Percentiles rank a stretch among this genome's conserved stretches.
Conservation (phyloP, 768 basidiomycete genomes). For the Hemileccinum impolitum region DNA sequence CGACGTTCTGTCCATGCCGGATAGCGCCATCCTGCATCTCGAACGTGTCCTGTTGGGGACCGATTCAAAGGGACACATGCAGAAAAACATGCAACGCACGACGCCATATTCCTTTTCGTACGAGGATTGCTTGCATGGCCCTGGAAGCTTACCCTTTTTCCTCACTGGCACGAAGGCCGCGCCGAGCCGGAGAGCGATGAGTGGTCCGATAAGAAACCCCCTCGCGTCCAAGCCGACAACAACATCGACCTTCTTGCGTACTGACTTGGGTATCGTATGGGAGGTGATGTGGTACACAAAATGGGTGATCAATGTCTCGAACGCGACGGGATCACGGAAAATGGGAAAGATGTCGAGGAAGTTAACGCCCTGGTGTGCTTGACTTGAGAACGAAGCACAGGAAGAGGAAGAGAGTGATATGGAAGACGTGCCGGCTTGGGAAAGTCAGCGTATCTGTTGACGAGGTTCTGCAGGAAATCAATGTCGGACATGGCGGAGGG, state of each 20-base stretch:
- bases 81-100: conserved; percentile 41
- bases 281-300: conserved; percentile 83
- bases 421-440: conserved; percentile 73
- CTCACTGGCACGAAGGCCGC: conserved; percentile 96
- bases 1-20: conserved; percentile 72
- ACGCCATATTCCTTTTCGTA: conserved; percentile 93
- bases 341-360: conserved; percentile 97
- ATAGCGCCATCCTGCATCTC: conserved; percentile 93
- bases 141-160: conserved; percentile 94
- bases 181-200: conserved; percentile 85
- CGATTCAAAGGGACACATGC: conserved; percentile 1
- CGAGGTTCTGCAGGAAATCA: conserved; percentile 58
- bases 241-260: conserved; percentile 76
- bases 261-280: conserved; percentile 59
- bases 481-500: conserved; percentile 66
- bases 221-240: conserved; percentile 95
- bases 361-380: conserved; percentile 63
- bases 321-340: conserved; percentile 77
- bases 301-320: conserved; percentile 90
- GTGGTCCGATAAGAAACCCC: conserved; percentile 92
- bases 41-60: conserved; percentile 71
- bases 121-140: conserved; percentile 63
- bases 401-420: neutral
- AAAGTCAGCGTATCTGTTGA: conserved; percentile 70
- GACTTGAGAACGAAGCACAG: neutral